Conservation (phyloP, 2,329 filamentous ascomycete species). For the Nothopassalora personata region DNA sequence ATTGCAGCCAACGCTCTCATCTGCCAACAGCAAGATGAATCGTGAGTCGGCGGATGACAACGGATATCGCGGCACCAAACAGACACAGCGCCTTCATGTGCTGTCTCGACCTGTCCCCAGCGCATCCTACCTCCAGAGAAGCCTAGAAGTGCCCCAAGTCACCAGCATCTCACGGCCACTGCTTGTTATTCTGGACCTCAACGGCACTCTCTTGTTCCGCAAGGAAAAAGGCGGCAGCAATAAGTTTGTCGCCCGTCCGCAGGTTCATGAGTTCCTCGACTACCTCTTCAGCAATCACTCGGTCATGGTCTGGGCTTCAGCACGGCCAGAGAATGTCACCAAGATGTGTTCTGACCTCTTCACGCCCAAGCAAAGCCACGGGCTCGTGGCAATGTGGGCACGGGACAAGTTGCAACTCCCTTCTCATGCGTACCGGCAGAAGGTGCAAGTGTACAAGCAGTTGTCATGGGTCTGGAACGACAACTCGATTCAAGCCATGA, state of each 20-base stretch:
- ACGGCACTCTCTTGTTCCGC: conserved; percentile 80
- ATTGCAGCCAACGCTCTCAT: background rate
- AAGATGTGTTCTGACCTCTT: conserved; percentile 64
- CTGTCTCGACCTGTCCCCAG: conserved; percentile 23
- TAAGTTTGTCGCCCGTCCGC: conserved; percentile 53
- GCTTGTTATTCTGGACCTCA: conserved; percentile 84
- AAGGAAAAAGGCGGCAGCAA: conserved; percentile 41
- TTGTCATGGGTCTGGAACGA: conserved; percentile 66
- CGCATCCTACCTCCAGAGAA: conserved; percentile 17
- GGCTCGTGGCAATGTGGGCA: conserved; percentile 68
- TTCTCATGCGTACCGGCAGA: conserved; percentile 56
- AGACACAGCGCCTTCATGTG: conserved; percentile 4
- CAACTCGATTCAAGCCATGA: conserved; percentile 38
- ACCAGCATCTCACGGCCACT: conserved; percentile 39
- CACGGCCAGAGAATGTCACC: conserved; percentile 65
- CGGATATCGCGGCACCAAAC: background rate
- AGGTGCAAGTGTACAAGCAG: conserved; percentile 86
- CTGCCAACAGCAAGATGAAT: background rate
- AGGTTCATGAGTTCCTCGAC: conserved; percentile 62
- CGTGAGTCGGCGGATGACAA: background rate
- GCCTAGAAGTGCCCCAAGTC: conserved; percentile 7
- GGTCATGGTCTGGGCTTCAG: conserved; percentile 89
- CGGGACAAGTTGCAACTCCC: conserved; percentile 70
- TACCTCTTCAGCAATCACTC: conserved; percentile 70
- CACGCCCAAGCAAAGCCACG: conserved; percentile 45